Base-by-base conservation (phyloP, 2,329 filamentous ascomycete genomes). In the Cladophialophora immunda region DNA sequence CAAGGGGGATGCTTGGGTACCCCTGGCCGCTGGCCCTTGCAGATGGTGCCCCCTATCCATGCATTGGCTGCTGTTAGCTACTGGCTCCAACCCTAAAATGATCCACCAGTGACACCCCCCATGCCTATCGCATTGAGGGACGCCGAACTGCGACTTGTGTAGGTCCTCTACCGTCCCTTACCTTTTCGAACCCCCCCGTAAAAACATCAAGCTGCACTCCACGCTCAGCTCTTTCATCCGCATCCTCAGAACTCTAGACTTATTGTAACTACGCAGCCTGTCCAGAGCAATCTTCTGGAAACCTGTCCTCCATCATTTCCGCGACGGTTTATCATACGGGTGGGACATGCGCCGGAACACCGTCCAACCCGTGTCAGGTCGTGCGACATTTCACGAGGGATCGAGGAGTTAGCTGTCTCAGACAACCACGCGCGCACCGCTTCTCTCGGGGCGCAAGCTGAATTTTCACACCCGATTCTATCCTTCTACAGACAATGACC, bases 361-460 rank as follows among this genome's bases (percentile, higher is more conserved):
- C 38, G 38, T 52, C 56, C 56, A 27, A 58, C 59, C 63, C 38
- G 58, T 41, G 30, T 59, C 60, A 36, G 62, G 66, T 70, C 68
- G 68, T 70, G 68, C 66, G 68, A 70, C 68, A 62, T 38, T 47
- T 61, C 56, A 27, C 41, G 32, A 47, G 22, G n/a, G 38, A 54
- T 41, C 60, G 58, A 45, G 58, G 58, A 58, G 47, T 38, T 68
- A 68, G 65, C 36, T 64, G 68, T 70, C 68, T 70, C 65, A 70
- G 55, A 63, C 62, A 55, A 19, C 47, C 22, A 59, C 59, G 47
- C 65, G 55, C 65, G 60, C 55, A 62, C 47, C 36, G 41, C 27
- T n/a, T 47, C 34, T 19, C 50, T 54, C 50, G 32, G 30, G 32
- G 54, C 27, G 32, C 36, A 57, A 30, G 38, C 55, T 25, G 25